These are phyloP conservation scores for Saccharomyces hybrid DNA, from an alignment of 1,139 yeast genomes.

Conservation along the genomic window DNA sequence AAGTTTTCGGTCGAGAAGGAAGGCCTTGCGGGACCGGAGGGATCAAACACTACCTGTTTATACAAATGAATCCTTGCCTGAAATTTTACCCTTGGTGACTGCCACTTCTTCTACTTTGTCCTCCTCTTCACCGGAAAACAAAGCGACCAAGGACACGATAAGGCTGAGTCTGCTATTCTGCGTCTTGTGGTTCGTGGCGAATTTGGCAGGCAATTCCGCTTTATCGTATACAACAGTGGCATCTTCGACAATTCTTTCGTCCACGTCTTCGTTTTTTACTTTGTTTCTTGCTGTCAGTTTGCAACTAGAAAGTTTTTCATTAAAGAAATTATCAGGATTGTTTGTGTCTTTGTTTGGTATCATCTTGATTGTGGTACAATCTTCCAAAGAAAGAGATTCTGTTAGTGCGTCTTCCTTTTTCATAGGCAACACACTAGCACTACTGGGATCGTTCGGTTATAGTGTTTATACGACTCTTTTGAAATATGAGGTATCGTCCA, in stretches of 20 bases:
- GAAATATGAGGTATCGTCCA: constrained; percentile 64
- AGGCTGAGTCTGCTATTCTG: constrained; percentile 72
- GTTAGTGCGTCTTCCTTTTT: constrained; percentile 38
- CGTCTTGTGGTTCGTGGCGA: constrained; percentile 82
- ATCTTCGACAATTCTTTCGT: constrained; percentile 82
- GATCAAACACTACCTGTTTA: constrained; percentile 6
- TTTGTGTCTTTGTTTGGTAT: constrained; percentile 73
- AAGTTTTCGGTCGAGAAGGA: constrained; percentile 27
- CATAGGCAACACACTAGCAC: constrained; percentile 71
- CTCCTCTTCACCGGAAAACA: neutral
- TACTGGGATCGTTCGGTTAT: constrained; percentile 76
- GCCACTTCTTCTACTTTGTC: neutral
- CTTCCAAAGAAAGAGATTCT: neutral
- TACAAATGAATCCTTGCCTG: constrained; percentile 1
- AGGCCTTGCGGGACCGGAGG: constrained; percentile 25
- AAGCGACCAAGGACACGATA: constrained; percentile 38
- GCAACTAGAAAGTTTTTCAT: constrained; percentile 60
- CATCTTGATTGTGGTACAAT: neutral
- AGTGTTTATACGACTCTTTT: constrained; percentile 87
- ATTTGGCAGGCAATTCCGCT: constrained; percentile 80
- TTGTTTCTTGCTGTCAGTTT: constrained; percentile 70
- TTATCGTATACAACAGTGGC: constrained; percentile 85
- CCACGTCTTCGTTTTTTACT: constrained; percentile 91
- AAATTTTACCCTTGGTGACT: neutral
- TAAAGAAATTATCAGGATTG: constrained; percentile 59